These are phyloP conservation scores for Lichtheimia ornata DNA, from an alignment of 371 early-diverging fungal genomes.

Conservation along the genomic window DNA sequence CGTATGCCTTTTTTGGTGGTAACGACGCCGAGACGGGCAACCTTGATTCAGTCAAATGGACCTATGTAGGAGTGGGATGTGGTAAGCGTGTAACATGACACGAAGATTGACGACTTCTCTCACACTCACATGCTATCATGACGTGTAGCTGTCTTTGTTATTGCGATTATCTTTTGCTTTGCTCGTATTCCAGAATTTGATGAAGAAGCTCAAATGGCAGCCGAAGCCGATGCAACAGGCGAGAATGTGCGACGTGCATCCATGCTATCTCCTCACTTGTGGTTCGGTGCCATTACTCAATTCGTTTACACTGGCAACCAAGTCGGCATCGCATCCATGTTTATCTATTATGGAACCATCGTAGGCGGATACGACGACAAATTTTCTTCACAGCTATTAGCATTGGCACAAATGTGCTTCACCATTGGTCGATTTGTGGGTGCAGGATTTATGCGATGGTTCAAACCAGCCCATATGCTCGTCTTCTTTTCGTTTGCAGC, in stretches of 20 bases:
- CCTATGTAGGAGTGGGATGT: conserved; percentile 47
- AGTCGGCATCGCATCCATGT: conserved; percentile 45
- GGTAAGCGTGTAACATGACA: conserved; percentile 20
- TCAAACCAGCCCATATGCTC: conserved; percentile 34
- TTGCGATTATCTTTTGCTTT: conserved; percentile 46
- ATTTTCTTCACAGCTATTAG: conserved; percentile 29
- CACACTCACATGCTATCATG: background rate
- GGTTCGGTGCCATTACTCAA: conserved; percentile 39
- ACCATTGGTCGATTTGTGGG: conserved; percentile 48
- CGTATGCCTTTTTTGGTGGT: conserved; percentile 50
- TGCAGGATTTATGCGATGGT: conserved; percentile 31
- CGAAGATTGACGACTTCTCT: too few species aligned
- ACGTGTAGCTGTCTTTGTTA: conserved; percentile 31
- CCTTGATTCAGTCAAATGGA: conserved; percentile 47
- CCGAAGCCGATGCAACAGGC: conserved; percentile 22
- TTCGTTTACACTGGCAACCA: conserved; percentile 51
- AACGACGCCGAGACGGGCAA: conserved; percentile 15
- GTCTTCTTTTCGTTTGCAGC: conserved; percentile 29
- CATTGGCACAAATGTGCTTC: conserved; percentile 43
- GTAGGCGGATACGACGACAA: conserved; percentile 35
- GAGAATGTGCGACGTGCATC: conserved; percentile 25
- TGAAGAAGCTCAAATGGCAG: conserved; percentile 34
- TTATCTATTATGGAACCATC: conserved; percentile 37
- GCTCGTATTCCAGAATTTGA: conserved; percentile 47
- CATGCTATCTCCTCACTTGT: conserved; percentile 40